A percentile compares a stretch with the other conserved stretches of the same genome.
These are phyloP conservation scores for Suillus lakei DNA, from an alignment of 768 basidiomycete genomes.

Conservation along the genomic window DNA sequence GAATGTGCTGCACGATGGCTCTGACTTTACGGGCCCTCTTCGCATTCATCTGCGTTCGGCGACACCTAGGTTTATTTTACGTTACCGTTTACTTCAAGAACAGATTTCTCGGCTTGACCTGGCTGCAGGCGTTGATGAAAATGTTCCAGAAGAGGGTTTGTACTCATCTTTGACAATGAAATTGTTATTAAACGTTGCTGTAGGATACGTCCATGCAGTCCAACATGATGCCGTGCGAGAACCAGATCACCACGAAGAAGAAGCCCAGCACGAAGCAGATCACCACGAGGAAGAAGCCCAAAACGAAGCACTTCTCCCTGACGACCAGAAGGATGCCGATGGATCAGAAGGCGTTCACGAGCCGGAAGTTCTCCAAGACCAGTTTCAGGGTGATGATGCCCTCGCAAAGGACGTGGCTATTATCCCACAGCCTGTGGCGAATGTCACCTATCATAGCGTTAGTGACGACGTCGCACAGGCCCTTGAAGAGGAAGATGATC, in stretches of 20 bases:
- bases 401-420: not conserved
- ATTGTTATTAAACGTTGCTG: not conserved
- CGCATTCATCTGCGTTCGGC: constrained; percentile 56
- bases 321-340: constrained; percentile 8
- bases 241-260: not conserved
- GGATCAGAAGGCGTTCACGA: constrained; percentile 11
- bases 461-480: constrained; percentile 16
- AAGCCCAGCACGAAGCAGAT: constrained; percentile 1
- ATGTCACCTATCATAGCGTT: constrained; percentile 23
- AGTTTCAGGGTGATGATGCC: constrained; percentile 12
- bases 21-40: constrained; percentile 64
- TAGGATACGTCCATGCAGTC: not conserved
- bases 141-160: constrained; percentile 27
- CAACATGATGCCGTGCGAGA: constrained; percentile 18
- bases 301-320: constrained; percentile 5
- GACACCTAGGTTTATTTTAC: constrained; percentile 65
- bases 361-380: not conserved
- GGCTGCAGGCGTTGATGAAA: constrained; percentile 19
- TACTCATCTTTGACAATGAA: not conserved
- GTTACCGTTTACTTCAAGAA: constrained; percentile 67
- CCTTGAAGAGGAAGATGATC: constrained; percentile 28
- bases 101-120: constrained; percentile 50
- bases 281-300: not conserved
- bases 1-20: constrained; percentile 69
- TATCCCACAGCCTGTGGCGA: constrained; percentile 15